Conservation (phyloP, 164 flowering plant genomes). For the Chloranthus sessilifolius region DNA sequence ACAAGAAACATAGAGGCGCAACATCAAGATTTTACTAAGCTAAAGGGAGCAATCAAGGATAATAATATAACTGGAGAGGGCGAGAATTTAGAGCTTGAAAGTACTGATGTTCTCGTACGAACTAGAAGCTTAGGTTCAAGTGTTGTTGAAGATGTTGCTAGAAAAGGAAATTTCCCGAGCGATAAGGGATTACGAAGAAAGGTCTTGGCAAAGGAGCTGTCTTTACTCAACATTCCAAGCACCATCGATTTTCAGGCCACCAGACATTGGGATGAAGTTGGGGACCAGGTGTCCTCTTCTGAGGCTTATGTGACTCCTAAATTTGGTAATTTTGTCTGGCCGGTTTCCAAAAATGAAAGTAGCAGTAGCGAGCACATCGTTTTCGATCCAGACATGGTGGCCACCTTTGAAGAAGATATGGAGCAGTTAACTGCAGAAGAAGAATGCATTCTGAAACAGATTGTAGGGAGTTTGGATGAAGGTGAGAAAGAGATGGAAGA, state of each 20-base stretch:
- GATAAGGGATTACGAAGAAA: conserved; percentile 24
- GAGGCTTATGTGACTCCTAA: conserved; percentile 30
- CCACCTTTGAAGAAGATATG: conserved; percentile 36
- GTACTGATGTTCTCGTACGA: too few species aligned
- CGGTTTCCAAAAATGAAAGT: conserved; percentile 5
- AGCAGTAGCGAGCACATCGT: conserved; percentile 7
- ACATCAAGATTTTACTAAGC: too few species aligned
- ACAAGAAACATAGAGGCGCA: neutral
- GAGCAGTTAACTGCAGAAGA: conserved; percentile 33
- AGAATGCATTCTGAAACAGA: conserved; percentile 13
- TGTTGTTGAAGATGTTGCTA: neutral
- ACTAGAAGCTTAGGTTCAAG: neutral
- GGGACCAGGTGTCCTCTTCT: conserved; percentile 18
- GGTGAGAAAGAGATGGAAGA: neutral
- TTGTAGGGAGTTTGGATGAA: conserved; percentile 13
- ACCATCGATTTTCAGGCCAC: conserved; percentile 20
- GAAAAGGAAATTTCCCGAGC: neutral
- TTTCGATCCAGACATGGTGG: conserved; percentile 32
- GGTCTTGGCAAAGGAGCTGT: conserved; percentile 23
- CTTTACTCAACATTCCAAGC: conserved; percentile 23
- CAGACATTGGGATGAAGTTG: conserved; percentile 18
- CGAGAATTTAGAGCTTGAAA: neutral
- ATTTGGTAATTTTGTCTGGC: conserved; percentile 23
- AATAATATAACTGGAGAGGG: neutral
- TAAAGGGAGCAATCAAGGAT: neutral